phyloP scores from a whole-genome alignment of 805 yeast species.

The Kazachstania martiniae region DNA sequence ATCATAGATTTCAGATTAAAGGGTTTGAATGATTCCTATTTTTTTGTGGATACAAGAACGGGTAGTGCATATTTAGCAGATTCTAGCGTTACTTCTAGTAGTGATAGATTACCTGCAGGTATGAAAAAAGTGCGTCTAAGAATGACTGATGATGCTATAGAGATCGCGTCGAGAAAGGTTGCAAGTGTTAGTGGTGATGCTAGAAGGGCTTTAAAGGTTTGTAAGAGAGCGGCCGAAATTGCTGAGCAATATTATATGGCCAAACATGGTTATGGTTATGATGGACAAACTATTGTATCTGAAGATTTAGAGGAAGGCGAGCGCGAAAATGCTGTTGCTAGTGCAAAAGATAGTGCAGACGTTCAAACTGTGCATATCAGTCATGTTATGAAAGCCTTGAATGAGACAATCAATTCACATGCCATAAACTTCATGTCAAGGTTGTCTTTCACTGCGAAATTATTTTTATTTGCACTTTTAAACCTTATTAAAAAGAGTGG shows the following conservation, averaged over 20 bases:
- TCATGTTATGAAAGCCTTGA: conserved; percentile 70
- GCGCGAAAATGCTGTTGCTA: conserved; percentile 4
- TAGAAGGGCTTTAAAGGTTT: conserved; percentile 77
- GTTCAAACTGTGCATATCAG: conserved; percentile 50
- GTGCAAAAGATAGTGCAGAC: conserved; percentile 22
- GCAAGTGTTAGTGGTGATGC: conserved; percentile 98
- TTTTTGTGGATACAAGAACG: conserved; percentile 28
- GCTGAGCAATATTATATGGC: conserved; percentile 55
- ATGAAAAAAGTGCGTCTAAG: conserved; percentile 26
- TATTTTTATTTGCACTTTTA: conserved; percentile 60
- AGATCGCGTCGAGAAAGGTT: conserved; percentile 85
- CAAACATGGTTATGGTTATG: conserved; percentile 26
- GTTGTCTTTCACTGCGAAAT: conserved; percentile 58
- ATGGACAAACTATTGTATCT: conserved; percentile 10
- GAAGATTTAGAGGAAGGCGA: conserved; percentile 7
- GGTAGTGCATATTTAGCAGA: conserved; percentile 28
- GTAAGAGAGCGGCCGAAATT: conserved; percentile 80
- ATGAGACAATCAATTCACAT: conserved; percentile 71
- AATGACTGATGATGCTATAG: conserved; percentile 63
- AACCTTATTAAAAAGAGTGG: conserved; percentile 58
- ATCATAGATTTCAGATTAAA: conserved; percentile 68
- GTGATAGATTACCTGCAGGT: conserved; percentile 7
- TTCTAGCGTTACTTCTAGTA: conserved; percentile 8
- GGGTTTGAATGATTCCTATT: conserved; percentile 30
- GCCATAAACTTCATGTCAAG: conserved; percentile 44